Evolutionary conservation across 352 stramenopile species (phyloP).

Genomic region (Globisporangium cylindrosporum): DNA sequence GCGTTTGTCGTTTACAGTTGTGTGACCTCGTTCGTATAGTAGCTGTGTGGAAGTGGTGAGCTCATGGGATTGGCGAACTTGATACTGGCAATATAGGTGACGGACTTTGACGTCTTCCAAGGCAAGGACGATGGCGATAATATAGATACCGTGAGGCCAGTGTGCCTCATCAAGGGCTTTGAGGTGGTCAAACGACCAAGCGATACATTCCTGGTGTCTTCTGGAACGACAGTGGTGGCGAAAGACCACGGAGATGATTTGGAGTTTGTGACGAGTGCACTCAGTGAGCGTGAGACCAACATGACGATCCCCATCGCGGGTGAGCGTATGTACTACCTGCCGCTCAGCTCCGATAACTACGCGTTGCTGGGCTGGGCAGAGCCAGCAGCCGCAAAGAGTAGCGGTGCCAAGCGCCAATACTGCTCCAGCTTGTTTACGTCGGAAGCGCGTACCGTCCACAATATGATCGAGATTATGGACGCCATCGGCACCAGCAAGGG

Average conservation of each 20-base stretch:
- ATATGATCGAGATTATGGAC: conserved; percentile 22
- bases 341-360: conserved; percentile 50
- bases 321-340: conserved; percentile 53
- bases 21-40: neutral
- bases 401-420: conserved; percentile 7
- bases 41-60: neutral
- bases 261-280: conserved; percentile 30
- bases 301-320: conserved; percentile 40
- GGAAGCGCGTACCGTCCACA: conserved; percentile 17
- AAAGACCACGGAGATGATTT: conserved; percentile 18
- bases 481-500: conserved; percentile 8
- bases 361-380: conserved; percentile 32
- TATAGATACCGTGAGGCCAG: neutral
- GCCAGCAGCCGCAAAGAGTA: neutral
- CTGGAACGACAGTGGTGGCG: neutral
- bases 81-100: conserved; percentile 1
- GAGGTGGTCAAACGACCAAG: neutral
- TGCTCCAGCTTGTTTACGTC: conserved; percentile 28
- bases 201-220: conserved; percentile 7
- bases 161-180: conserved; percentile 25
- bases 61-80: neutral
- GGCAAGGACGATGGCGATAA: neutral
- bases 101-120: conserved; percentile 7
- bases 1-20: neutral
- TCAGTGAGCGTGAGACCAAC: conserved; percentile 37